A percentile compares a stretch with the other conserved stretches of the same genome.
These are phyloP conservation scores for Hygrophila difformis DNA, from an alignment of 257 asterid species.

Conservation along the genomic window DNA sequence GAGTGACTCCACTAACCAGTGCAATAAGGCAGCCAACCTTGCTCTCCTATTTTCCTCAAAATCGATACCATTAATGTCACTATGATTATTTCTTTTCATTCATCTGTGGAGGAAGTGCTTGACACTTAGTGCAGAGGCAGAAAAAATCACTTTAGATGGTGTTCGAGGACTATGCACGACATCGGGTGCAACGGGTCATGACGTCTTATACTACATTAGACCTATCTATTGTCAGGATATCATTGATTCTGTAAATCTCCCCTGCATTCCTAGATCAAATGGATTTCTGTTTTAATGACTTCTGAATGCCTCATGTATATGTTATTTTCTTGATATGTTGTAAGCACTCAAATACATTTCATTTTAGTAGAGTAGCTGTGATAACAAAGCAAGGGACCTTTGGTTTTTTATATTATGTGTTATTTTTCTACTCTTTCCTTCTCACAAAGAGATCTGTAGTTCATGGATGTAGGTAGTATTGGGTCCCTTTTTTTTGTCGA, in stretches of 20 bases:
- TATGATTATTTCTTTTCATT: constrained; percentile 16
- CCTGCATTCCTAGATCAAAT: background rate
- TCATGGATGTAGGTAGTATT: background rate
- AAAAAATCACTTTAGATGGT: constrained; percentile 81
- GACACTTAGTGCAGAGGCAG: constrained; percentile 85
- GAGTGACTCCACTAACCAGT: constrained; percentile 59
- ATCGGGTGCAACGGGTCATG: constrained; percentile 98
- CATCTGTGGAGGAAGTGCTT: constrained; percentile 93
- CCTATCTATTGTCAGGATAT: constrained; percentile 95
- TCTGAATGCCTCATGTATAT: background rate
- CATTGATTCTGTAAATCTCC: constrained; percentile 67
- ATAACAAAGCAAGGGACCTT: constrained; percentile 1
- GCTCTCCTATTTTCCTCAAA: constrained; percentile 5
- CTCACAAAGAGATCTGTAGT: background rate
- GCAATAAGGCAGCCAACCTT: constrained; percentile 61
- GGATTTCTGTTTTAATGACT: background rate
- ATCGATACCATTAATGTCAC: constrained; percentile 7
- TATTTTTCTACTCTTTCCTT: background rate
- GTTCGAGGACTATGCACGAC: constrained; percentile 84
- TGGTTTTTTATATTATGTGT: background rate
- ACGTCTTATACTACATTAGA: constrained; percentile 95
- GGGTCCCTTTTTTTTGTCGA: too few species aligned
- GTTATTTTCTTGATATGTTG: constrained; percentile 3
- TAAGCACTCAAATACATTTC: constrained; percentile 8
- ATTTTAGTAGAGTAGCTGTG: background rate